A percentile compares a stretch with the other conserved stretches of the same genome.
Evolutionary conservation across 2,329 filamentous ascomycete genomes (phyloP).

Genomic region (Fusarium sp.): DNA sequence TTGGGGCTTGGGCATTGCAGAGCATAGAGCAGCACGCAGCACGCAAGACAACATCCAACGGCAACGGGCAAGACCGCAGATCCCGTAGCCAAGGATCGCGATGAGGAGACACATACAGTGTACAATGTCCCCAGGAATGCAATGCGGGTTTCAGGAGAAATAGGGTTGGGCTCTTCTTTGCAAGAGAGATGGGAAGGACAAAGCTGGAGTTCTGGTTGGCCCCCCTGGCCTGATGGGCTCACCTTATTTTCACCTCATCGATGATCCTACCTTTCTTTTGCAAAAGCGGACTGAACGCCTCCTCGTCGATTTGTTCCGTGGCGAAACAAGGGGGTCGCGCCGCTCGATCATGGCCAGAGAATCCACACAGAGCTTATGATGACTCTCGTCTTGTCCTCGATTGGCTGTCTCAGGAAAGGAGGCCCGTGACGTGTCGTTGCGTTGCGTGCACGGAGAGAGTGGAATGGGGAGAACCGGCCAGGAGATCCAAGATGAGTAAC

Average conservation of each 20-base stretch:
- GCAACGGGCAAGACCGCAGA: background rate
- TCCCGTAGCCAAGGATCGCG: conserved; percentile 4
- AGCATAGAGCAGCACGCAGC: conserved; percentile 7
- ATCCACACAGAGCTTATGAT: conserved; percentile 16
- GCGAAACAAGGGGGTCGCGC: conserved; percentile 15
- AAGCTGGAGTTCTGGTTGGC: background rate
- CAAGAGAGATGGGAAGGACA: background rate
- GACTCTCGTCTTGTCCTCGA: conserved; percentile 34
- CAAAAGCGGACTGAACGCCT: background rate
- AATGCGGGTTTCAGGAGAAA: conserved; percentile 40
- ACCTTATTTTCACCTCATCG: conserved; percentile 24
- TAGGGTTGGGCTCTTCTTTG: background rate
- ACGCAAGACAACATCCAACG: background rate
- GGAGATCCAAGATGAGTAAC: conserved; percentile 26
- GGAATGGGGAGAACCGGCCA: conserved; percentile 2
- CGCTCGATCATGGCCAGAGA: background rate
- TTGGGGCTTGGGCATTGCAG: background rate
- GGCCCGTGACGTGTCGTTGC: conserved; percentile 42
- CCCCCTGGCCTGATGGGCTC: background rate
- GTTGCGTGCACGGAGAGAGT: background rate
- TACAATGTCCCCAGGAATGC: conserved; percentile 11
- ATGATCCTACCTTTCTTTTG: conserved; percentile 2
- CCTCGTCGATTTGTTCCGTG: background rate
- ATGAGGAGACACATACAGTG: conserved; percentile 21
- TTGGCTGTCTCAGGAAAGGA: conserved; percentile 36